Evolutionary conservation across 495 filamentous ascomycete genomes (phyloP), one percentile per base, ranked within the genome.

Genomic region (Neurospora sp.): DNA sequence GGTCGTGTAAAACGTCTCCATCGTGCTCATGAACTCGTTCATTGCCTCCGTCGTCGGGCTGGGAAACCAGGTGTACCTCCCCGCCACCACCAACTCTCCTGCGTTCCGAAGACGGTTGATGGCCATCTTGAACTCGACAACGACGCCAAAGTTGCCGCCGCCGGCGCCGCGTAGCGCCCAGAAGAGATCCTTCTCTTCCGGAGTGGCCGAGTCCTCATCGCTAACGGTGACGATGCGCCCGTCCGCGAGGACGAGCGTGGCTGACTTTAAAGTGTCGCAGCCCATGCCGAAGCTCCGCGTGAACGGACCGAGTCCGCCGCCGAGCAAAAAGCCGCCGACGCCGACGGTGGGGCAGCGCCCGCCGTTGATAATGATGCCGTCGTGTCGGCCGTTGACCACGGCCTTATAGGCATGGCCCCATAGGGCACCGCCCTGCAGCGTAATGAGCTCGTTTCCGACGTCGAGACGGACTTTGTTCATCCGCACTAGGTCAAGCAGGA

Each of bases 91-190:
- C 8, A 18, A 5, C 0, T 16, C n/a, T 10, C 37, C 39, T 3
- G 7, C 40, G 20, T 53, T 53, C 45, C 7, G 0, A 9, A 53
- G 20, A 20, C 7, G 12, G 20, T 2, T 4, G 35, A 78, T 82
- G 69, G 83, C 78, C 31, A 85, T 82, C 40, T 84, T 85, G 68
- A 86, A 80, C 31, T 82, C 83, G 59, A 88, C 74, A 7, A 88
- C 85, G 8, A 88, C 79, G 12, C 87, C 87, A 71, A 81, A 90
- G 45, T 85, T 87, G 73, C 85, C 71, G 39, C 80, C 81, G 40
- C 82, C 82, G 6, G 86, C 87, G 16, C 88, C 87, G 31, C 86
- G 82, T 14, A 90, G 77, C 2, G 86, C 87, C 79, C 84, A 84
- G 70, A 87, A 88, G 27, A 27, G 27, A 27, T 27, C 27, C 27